A percentile compares a stretch with the other conserved stretches of the same genome.
phyloP scores from a whole-genome alignment of 768 basidiomycete genomes.

The Leccinum variicolor region DNA sequence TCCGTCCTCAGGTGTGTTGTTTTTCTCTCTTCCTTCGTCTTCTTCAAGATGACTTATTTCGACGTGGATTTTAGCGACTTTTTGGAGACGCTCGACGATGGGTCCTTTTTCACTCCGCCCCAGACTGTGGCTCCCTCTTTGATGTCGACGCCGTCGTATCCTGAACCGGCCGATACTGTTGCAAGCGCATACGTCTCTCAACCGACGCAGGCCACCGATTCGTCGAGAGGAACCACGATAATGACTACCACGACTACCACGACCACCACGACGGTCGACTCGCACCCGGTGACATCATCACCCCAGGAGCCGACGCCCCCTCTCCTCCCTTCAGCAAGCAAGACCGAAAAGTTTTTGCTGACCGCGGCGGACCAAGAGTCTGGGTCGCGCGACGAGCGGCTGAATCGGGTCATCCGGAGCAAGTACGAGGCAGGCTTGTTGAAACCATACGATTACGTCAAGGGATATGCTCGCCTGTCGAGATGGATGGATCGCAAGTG shows the following conservation, averaged over 20 bases:
- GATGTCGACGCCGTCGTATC: constrained; percentile 30
- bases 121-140: constrained; percentile 46
- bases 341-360: constrained; percentile 66
- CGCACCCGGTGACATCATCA: constrained; percentile 3
- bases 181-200: constrained; percentile 16
- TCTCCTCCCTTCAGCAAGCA: constrained; percentile 69
- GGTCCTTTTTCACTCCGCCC: constrained; percentile 67
- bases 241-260: too few relatives aligned
- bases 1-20: constrained; percentile 68
- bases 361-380: constrained; percentile 94
- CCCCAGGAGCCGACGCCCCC: constrained; percentile 39
- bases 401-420: constrained; percentile 86
- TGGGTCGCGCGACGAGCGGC: constrained; percentile 84
- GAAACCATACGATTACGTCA: constrained; percentile 96
- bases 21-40: neutral
- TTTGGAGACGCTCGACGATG: constrained; percentile 63
- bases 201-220: constrained; percentile 16
- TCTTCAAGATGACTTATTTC: neutral
- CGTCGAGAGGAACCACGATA: constrained; percentile 10
- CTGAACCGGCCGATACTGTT: constrained; percentile 9
- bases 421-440: constrained; percentile 96
- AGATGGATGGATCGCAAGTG: constrained; percentile 96
- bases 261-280: constrained; percentile 19
- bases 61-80: neutral
- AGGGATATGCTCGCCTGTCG: constrained; percentile 87